Base-by-base conservation (phyloP, 495 filamentous ascomycete genomes). In the Penicillium simplicissimum region DNA sequence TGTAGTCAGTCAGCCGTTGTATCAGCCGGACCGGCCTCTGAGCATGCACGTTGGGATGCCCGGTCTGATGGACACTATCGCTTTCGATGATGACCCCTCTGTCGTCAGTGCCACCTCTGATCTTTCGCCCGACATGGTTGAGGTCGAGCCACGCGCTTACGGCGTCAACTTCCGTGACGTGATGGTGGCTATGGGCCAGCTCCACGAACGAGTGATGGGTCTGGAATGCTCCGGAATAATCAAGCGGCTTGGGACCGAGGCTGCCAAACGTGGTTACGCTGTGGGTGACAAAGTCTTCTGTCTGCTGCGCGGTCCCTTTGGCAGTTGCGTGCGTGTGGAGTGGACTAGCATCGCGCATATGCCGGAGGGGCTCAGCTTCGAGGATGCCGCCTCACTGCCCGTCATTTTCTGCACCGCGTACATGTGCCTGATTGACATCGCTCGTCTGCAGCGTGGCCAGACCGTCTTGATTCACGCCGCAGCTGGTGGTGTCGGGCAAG, bases 401-500 rank as follows among this genome's bases (percentile, higher is more conserved):
- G 17, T 60, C 8, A 35, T 51, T 2, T 64, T 57, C 15, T 17
- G 15, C 13, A 58, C 53, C n/a, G 62, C 62, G 2, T 64, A 64
- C 15, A 1, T 21, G 4, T 28, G 19, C 14, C 48, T 64, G 10
- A 14, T 53, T 14, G 47, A 57, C 1, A 31, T 28, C 13, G 57
- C 62, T 14, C 35, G 53, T 14, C 13, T 64, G 11, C 1, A 15
- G 9, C 15, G 9, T 1, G 45, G 43, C 0, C 45, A 64, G 19
- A 52, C 52, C 13, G 45, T 88, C 1, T 75, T 90, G 21, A 85
- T 90, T 53, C 84, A 88, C 58, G 76, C 76, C 1, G 87, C 81
- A 15, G 74, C 85, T 5, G 83, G 85, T 21, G 81, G 77, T 4
- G 77, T 87, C 1, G 87, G 87, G 6, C 85, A 88, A 66, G 85